Evolutionary conservation across 345 rosid species (phyloP), one percentile per base, ranked within the genome.

Genomic region (Salix suchowensis): DNA sequence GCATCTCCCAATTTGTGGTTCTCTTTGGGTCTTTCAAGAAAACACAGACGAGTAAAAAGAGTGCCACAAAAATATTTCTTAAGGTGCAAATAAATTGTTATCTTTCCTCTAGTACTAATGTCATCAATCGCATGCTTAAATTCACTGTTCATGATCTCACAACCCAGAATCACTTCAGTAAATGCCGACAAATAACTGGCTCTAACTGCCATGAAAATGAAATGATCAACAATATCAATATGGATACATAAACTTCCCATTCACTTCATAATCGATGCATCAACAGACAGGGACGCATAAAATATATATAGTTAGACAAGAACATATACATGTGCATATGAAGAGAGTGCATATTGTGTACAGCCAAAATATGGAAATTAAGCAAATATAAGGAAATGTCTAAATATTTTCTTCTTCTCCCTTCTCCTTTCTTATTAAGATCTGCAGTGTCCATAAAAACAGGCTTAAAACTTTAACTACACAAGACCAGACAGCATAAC

Each of bases 41-140:
- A 93, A 84, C 91, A 85, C 68, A 74, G 86, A 86, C 79, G 79
- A 26, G 97, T 78, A 80, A 89, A 96, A 77, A 94, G 98, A 76
- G 91, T 65, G 64, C 99, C 99, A 46, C 96, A 84, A 52, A 92
- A 96, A 83, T 82, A 95, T 77, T 87, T 93, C 88, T 93, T 95
- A 65, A 95, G 86, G 87, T 93, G 99, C 84, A 93, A 83, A 86
- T 85, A 89, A 71, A 96, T 87, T 65, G 74, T 81, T 87, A 78
- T 90, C 69, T 78, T 85, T 74, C 66, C 82, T 68, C 71, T 34
- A 10, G 39, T 78, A 77, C 80, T 76, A 80, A 37, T 54, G 71
- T 76, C 76, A 68, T 34, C 76, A 80, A 32, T 40, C 23, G 75
- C n/a, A 74, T 78, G 80, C 78, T 78, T 80, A 54, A 78, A 77